phyloP scores from a whole-genome alignment of 108 stramenopile species.

The Pseudonitzschia delicatissima region DNA sequence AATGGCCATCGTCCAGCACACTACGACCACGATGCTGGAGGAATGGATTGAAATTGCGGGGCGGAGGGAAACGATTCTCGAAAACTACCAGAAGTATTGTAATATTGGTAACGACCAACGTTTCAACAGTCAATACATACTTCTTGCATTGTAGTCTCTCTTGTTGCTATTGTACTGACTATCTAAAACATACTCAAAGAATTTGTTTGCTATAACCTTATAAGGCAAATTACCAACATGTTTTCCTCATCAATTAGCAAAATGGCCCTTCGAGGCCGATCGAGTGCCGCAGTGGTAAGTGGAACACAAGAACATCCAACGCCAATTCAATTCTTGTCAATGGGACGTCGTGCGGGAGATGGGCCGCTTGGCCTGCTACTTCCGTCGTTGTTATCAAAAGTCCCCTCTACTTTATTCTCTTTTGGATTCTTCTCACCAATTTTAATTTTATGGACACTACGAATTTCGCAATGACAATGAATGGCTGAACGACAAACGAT shows the following conservation, averaged over 20 bases:
- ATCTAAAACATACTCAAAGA: not conserved
- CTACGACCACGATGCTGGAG: not conserved
- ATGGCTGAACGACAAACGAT: no score
- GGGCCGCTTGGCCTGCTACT: no score
- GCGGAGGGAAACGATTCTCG: not conserved
- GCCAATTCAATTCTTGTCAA: no score
- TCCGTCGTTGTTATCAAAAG: no score
- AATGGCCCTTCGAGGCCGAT: slow-evolving; percentile 8
- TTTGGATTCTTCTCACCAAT: no score
- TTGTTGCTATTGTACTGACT: no score
- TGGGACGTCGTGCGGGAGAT: no score
- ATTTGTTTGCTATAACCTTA: not conserved
- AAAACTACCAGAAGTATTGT: not conserved
- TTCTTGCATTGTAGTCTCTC: not conserved
- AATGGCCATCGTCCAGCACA: slow-evolving; percentile 1
- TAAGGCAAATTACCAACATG: not conserved
- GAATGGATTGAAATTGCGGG: slow-evolving; percentile 3
- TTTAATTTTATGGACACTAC: no score
- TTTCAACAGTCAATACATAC: not conserved
- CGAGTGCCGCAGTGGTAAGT: slow-evolving; percentile 3
- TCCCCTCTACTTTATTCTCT: no score
- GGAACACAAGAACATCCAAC: not conserved
- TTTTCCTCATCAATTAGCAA: slow-evolving; percentile 6
- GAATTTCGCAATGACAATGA: no score
- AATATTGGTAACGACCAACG: not conserved